phyloP scores from a whole-genome alignment of 345 rosid species.

The Psidium friedrichsthalianum region DNA sequence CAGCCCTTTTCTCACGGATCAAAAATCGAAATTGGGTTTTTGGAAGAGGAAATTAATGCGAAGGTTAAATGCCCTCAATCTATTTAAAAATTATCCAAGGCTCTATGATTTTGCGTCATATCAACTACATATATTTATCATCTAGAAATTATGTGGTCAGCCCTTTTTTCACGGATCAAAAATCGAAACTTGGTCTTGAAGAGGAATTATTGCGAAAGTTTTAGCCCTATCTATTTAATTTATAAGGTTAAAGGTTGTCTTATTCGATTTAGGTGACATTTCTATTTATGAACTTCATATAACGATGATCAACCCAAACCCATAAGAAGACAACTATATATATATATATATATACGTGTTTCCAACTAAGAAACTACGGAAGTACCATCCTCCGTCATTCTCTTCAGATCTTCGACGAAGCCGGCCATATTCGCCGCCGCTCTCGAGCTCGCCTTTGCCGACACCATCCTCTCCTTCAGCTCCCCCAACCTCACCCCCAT shows the following conservation, averaged over 20 bases:
- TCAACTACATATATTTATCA: background rate
- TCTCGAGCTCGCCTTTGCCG: conserved; percentile 14
- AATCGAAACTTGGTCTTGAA: background rate
- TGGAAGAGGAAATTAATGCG: no score
- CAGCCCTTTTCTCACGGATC: no score
- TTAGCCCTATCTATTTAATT: background rate
- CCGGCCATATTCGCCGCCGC: conserved; percentile 8
- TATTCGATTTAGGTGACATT: no score
- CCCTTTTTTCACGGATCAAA: background rate
- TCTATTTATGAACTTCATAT: no score
- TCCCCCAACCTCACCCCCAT: conserved; percentile 29
- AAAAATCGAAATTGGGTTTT: no score
- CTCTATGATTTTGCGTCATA: background rate
- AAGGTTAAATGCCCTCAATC: no score
- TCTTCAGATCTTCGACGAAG: conserved; percentile 19
- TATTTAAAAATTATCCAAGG: no score
- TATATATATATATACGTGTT: background rate
- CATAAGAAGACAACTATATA: background rate
- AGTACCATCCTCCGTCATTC: background rate
- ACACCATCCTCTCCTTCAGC: conserved; percentile 26
- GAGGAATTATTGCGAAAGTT: background rate
- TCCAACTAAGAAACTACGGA: background rate
- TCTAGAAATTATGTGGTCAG: background rate
- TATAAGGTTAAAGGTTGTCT: no score
- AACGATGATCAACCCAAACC: background rate